These are phyloP conservation scores for Physaria fendleri DNA, from an alignment of 345 rosid genomes.

Conservation along the genomic window DNA sequence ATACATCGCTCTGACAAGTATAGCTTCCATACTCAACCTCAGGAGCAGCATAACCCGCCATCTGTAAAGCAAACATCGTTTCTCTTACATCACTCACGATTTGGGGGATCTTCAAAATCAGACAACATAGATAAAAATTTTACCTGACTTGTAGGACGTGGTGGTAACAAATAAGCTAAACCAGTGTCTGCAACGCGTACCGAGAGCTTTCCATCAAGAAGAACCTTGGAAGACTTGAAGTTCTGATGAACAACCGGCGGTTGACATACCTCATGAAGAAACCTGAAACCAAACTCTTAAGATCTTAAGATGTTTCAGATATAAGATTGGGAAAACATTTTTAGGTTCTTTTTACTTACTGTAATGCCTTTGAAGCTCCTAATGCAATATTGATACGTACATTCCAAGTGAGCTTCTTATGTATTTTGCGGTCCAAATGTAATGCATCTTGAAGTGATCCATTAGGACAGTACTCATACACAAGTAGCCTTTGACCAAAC, in stretches of 20 bases:
- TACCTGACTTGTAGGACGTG: slow-evolving; percentile 60
- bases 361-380: slow-evolving; percentile 83
- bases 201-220: slow-evolving; percentile 58
- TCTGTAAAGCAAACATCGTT: slow-evolving; percentile 29
- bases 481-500: slow-evolving; percentile 68
- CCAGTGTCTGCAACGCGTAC: slow-evolving; percentile 78
- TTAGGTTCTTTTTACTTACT: slow-evolving; percentile 52
- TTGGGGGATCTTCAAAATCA: neutral
- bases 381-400: slow-evolving; percentile 63
- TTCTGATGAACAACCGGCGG: slow-evolving; percentile 71
- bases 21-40: slow-evolving; percentile 74
- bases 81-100: neutral
- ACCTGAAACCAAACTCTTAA: slow-evolving; percentile 37
- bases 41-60: slow-evolving; percentile 66
- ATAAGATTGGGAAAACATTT: neutral
- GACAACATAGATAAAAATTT: neutral
- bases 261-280: slow-evolving; percentile 78
- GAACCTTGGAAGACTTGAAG: slow-evolving; percentile 75
- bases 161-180: slow-evolving; percentile 51
- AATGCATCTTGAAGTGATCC: slow-evolving; percentile 77
- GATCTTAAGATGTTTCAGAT: neutral
- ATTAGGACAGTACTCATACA: slow-evolving; percentile 53
- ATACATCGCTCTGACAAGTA: slow-evolving; percentile 83
- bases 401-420: slow-evolving; percentile 65
- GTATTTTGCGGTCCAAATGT: slow-evolving; percentile 57